Conservation (phyloP, 2,329 filamentous ascomycete species). For the Rosellinia necatrix region DNA sequence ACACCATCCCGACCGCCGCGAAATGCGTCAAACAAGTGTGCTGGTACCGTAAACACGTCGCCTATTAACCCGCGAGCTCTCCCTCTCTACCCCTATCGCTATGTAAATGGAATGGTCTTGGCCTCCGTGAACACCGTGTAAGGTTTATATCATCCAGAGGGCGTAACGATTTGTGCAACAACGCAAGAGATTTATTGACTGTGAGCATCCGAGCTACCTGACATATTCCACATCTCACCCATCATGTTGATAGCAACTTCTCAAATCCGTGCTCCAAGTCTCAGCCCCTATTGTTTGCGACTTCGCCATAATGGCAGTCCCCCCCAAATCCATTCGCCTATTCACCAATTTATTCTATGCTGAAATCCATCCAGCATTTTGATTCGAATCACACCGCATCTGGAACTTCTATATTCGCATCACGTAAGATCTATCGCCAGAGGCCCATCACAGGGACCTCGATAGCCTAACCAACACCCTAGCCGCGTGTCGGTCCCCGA, state of each 20-base stretch:
- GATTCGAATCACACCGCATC: not conserved
- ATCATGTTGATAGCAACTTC: not conserved
- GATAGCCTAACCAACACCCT: not conserved
- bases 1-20: not conserved
- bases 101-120: not conserved
- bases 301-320: not conserved
- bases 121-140: not conserved
- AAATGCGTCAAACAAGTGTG: not conserved
- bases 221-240: not conserved
- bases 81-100: not conserved
- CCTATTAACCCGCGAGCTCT: not conserved
- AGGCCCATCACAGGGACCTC: not conserved
- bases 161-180: no score
- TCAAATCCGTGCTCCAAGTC: not conserved
- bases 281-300: not conserved
- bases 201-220: not conserved
- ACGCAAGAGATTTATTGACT: conserved; percentile 2
- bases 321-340: not conserved
- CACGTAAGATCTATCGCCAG: not conserved
- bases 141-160: not conserved
- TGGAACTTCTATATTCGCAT: not conserved
- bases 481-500: not conserved
- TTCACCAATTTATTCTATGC: not conserved
- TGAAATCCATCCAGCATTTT: not conserved
- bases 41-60: not conserved